phyloP scores from a whole-genome alignment of 495 filamentous ascomycete genomes.

The Penicillium lividum region DNA sequence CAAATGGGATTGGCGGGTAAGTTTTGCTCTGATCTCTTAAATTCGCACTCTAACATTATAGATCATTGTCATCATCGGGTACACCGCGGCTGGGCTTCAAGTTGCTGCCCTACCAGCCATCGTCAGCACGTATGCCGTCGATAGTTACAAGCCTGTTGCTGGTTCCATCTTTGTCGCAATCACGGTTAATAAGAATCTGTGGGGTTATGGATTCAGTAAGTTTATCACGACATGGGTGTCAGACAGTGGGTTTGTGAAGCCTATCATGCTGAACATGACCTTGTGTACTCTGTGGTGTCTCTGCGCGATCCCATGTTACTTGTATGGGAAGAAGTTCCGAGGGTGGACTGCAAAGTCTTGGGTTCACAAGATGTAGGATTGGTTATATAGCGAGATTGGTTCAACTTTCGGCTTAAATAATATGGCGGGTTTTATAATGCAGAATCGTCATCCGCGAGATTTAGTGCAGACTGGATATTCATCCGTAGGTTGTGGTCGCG shows the following conservation, averaged over 20 bases:
- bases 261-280: constrained; percentile 56
- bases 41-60: constrained; percentile 6
- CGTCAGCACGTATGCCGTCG: constrained; percentile 52
- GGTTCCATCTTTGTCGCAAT: constrained; percentile 62
- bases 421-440: no score
- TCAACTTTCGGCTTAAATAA: no score
- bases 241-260: constrained; percentile 38
- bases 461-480: no score
- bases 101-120: constrained; percentile 59
- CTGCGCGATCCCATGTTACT: constrained; percentile 56
- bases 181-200: constrained; percentile 63
- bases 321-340: constrained; percentile 57
- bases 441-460: no score
- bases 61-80: constrained; percentile 52
- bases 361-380: constrained; percentile 52
- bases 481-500: no score
- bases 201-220: constrained; percentile 55
- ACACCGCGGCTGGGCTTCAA: constrained; percentile 56
- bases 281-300: constrained; percentile 54
- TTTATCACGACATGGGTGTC: constrained; percentile 46
- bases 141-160: constrained; percentile 63
- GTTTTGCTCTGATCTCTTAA: background rate
- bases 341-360: constrained; percentile 54
- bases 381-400: no score
- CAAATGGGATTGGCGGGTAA: constrained; percentile 55